phyloP scores from a whole-genome alignment of 495 filamentous ascomycete species.

The Aspergillus ostianus region DNA sequence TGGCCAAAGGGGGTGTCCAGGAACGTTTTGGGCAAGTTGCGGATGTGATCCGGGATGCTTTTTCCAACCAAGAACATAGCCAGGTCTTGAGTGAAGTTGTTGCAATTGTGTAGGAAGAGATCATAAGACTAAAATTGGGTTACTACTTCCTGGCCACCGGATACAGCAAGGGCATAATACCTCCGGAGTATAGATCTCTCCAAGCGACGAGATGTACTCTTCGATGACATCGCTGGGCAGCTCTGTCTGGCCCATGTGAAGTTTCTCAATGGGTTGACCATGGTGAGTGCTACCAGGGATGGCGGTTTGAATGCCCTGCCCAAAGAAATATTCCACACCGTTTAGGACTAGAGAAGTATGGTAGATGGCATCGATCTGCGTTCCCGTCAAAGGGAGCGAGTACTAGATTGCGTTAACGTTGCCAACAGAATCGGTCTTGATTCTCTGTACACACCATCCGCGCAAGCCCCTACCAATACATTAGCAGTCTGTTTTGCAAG shows the following conservation, averaged over 20 bases:
- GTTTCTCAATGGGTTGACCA: constrained; percentile 74
- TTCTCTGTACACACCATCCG: constrained; percentile 40
- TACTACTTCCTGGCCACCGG: constrained; percentile 5
- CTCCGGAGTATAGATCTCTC: constrained; percentile 78
- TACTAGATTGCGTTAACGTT: constrained; percentile 37
- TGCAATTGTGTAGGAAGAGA: constrained; percentile 90
- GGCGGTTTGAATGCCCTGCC: constrained; percentile 76
- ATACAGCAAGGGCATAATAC: constrained; percentile 32
- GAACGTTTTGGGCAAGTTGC: constrained; percentile 81
- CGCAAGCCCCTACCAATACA: constrained; percentile 39
- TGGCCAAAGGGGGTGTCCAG: constrained; percentile 87
- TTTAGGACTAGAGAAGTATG: constrained; percentile 85
- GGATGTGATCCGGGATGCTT: constrained; percentile 84
- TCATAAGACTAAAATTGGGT: constrained; percentile 67
- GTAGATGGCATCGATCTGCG: constrained; percentile 84
- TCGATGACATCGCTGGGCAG: constrained; percentile 79
- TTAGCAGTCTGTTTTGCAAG: constrained; percentile 14
- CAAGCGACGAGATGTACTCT: constrained; percentile 85
- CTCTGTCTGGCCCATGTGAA: constrained; percentile 72
- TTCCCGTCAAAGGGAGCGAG: constrained; percentile 53
- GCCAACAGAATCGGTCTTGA: not conserved
- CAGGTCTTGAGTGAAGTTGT: constrained; percentile 96
- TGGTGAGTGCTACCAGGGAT: constrained; percentile 79
- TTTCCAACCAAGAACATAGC: constrained; percentile 86
- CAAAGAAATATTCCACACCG: constrained; percentile 74